phyloP scores from a whole-genome alignment of 805 yeast species.

The Starmera quercuum region DNA sequence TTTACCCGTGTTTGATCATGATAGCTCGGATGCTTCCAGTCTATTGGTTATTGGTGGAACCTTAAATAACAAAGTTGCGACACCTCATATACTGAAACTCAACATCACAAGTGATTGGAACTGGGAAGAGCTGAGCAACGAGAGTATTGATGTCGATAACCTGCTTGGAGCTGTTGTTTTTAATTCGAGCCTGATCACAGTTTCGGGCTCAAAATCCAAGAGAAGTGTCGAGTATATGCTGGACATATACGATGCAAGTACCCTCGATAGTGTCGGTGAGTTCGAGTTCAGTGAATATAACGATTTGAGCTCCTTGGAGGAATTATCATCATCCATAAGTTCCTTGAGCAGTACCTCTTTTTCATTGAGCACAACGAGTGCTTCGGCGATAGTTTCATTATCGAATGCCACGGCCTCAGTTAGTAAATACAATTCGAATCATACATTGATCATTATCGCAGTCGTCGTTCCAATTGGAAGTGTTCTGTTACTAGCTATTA shows the following conservation, averaged over 20 bases:
- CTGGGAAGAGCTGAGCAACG: conserved; percentile 16
- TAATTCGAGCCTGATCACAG: conserved; percentile 41
- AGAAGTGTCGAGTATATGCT: conserved; percentile 22
- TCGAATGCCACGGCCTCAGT: background rate
- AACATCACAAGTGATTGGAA: conserved; percentile 16
- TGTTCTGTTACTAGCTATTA: conserved; percentile 12
- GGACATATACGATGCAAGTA: conserved; percentile 33
- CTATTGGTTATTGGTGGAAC: conserved; percentile 59
- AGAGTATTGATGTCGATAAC: conserved; percentile 19
- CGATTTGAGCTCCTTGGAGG: background rate
- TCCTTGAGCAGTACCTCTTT: background rate
- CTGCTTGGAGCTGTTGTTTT: conserved; percentile 44
- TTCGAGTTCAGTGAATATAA: background rate
- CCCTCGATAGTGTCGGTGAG: conserved; percentile 24
- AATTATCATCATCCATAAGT: background rate
- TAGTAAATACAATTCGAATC: background rate
- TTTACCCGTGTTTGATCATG: conserved; percentile 42
- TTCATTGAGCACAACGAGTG: conserved; percentile 10
- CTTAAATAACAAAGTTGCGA: conserved; percentile 37
- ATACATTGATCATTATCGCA: conserved; percentile 20
- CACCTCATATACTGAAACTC: conserved; percentile 13
- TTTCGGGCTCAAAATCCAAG: conserved; percentile 22
- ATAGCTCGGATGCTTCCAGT: conserved; percentile 14
- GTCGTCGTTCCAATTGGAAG: conserved; percentile 26
- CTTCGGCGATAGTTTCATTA: background rate